Percentiles rank a stretch among this genome's conserved stretches.
phyloP scores from a whole-genome alignment of 23 red algal species.

The Gracilaria vermiculophylla region DNA sequence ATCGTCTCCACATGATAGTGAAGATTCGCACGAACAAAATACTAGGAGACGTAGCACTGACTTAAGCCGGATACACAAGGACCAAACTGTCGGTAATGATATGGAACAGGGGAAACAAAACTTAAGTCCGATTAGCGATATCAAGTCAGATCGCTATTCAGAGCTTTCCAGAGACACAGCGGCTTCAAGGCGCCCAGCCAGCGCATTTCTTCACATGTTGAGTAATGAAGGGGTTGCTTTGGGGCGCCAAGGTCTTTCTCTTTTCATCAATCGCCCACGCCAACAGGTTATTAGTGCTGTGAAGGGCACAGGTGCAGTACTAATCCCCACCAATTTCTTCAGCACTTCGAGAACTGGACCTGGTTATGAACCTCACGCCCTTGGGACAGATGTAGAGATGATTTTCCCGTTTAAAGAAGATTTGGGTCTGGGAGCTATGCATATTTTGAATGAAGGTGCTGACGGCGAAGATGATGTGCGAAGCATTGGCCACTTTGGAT shows the following conservation, averaged over 20 bases:
- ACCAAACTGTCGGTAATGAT: not conserved
- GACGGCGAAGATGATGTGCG: constrained; percentile 13
- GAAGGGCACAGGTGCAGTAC: constrained; percentile 58
- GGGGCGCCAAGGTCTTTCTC: constrained; percentile 52
- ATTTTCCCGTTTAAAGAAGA: constrained; percentile 62
- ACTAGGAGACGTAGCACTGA: not conserved
- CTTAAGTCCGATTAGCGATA: constrained; percentile 22
- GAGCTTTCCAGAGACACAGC: not conserved
- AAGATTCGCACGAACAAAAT: not conserved
- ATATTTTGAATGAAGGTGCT: constrained; percentile 35
- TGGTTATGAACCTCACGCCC: not conserved
- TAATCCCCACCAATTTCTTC: constrained; percentile 64
- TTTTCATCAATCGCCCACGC: constrained; percentile 65
- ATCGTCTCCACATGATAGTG: not conserved
- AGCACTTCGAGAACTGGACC: constrained; percentile 18
- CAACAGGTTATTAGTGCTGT: constrained; percentile 75
- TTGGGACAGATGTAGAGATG: constrained; percentile 63
- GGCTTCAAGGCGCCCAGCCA: constrained; percentile 39
- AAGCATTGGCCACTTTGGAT: constrained; percentile 2
- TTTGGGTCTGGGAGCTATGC: constrained; percentile 64
- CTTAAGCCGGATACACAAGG: not conserved
- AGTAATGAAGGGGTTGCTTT: constrained; percentile 66
- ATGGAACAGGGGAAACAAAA: not conserved
- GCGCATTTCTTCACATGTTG: constrained; percentile 66
- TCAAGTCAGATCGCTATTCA: constrained; percentile 34